Base-by-base conservation (phyloP, 192 early-diverging fungal genomes). In the Cetraspora pellucida region DNA sequence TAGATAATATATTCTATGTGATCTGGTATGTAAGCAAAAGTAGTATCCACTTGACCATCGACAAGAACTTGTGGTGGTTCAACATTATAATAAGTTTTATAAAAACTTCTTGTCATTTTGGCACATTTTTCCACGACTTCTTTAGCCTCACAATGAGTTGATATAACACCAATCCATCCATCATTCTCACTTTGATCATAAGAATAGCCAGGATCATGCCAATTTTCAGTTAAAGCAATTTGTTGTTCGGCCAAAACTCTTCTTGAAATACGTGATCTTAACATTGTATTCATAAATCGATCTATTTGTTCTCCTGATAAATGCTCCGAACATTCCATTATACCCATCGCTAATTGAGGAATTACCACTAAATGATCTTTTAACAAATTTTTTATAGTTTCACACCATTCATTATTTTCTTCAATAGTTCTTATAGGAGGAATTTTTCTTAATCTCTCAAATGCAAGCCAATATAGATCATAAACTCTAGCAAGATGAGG, bases 191-290 rank as follows among this genome's bases (percentile, higher is more conserved):
- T 63, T 27, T 77, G 75, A 50, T 84, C 78, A 66, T 87, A 78
- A 55, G 81, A 81, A 72, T 86, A 79, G 54, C 78, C 78, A 13
- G 78, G 79, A 25, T 80, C 78, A 76, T 85, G 77, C 73, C 67
- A 89, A 70, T 90, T 88, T 70, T 89, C 81, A 27, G 91, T 91
- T 75, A 98, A 85, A 19, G 91, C 85, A 65, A 97, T 89, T 74
- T 98, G 97, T 78, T 98, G 97, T 77, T 98, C 95, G 0, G 94
- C 94, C 61, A 98, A 83, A 16, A 96, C 92, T 69, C 97, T 88
- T 58, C 97, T 81, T 27, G 94, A 95, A 63, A 98, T 96, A 25
- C 97, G 89, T 44, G 90, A 92, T 75, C 93, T 83, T 9, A 98
- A 86, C 91, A 95, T 95, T 60, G 91, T 91, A 83, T 91, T 91